Conservation (phyloP, 139 green algal genomes). For the Coelastrella sp. region DNA sequence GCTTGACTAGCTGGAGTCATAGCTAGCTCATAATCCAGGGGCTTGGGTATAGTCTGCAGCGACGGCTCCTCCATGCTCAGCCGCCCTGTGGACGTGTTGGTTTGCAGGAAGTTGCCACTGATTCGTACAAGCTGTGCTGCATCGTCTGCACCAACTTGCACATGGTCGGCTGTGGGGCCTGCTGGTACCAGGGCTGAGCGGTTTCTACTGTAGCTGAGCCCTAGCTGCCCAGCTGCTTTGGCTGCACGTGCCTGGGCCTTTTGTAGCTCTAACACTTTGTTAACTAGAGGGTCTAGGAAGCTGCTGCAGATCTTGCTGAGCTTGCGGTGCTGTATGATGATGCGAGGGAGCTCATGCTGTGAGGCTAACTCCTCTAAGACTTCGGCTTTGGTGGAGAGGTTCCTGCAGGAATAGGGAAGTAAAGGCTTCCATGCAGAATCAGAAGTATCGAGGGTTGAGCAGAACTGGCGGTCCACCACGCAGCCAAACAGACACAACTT, state of each 20-base stretch:
- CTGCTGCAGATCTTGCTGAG: constrained; percentile 72
- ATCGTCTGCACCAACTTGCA: background rate
- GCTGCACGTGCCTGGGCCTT: background rate
- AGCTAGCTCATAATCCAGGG: constrained; percentile 53
- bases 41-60: constrained; percentile 76
- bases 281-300: constrained; percentile 55
- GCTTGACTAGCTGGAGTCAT: constrained; percentile 37
- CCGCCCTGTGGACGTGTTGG: constrained; percentile 79
- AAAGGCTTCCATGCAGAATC: no score
- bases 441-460: no score
- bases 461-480: no score
- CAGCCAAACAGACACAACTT: no score
- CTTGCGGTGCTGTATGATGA: constrained; percentile 80
- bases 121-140: constrained; percentile 64
- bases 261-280: constrained; percentile 15
- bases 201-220: background rate
- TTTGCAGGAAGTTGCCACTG: constrained; percentile 79
- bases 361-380: constrained; percentile 72
- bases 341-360: constrained; percentile 59
- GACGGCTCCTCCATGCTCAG: constrained; percentile 82
- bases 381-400: constrained; percentile 58
- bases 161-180: background rate
- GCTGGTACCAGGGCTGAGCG: constrained; percentile 28
- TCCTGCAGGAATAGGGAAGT: background rate
- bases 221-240: background rate